Evolutionary conservation across 768 basidiomycete genomes (phyloP), one percentile per base, ranked within the genome.

Genomic region (Psilocybe azurescens): DNA sequence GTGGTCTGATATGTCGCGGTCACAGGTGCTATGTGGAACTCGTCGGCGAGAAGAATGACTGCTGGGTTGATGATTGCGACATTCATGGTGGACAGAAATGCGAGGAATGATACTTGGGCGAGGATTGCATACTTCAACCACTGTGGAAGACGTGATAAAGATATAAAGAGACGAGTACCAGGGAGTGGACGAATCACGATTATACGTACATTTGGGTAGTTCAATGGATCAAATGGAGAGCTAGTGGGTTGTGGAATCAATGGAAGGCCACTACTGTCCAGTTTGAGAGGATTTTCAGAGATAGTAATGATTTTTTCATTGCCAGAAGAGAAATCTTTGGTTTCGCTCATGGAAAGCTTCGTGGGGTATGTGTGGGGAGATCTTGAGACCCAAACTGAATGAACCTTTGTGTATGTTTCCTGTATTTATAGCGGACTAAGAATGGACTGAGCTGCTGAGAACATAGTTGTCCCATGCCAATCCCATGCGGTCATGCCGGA

Each of bases 191-290:
- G 33, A 11, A 7, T 36, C 11, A 11, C 33, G 55, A 39, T 16
- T 51, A 47, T 16, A 58, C 30, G 62, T 63, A 75, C 75, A 58
- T 70, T 74, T 24, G 79, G 78, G 56, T 79, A 81, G 60, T 79
- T 80, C 57, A 81, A 69, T 33, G 79, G 80, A 65, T 81, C 80
- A 41, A 69, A 71, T n/a, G 74, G 73, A 14, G 74, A 75, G 41
- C 66, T 64, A 3, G 78, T 73, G 14, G 80, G 80, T 50, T 83
- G 80, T 32, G 81, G 80, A 47, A 78, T 70, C 52, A 83, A 75
- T 13, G 79, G 75, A 13, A 81, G 74, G 16, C 78, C 78, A 32
- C 65, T 65, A 14, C 66, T 67, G 61, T 79, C 79, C 49, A 78
- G 62, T 64, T 76, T 78, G 47, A 72, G 39, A 36, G 11, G 47